Evolutionary conservation across 805 yeast genomes (phyloP).

Genomic region (Pichia exigua): DNA sequence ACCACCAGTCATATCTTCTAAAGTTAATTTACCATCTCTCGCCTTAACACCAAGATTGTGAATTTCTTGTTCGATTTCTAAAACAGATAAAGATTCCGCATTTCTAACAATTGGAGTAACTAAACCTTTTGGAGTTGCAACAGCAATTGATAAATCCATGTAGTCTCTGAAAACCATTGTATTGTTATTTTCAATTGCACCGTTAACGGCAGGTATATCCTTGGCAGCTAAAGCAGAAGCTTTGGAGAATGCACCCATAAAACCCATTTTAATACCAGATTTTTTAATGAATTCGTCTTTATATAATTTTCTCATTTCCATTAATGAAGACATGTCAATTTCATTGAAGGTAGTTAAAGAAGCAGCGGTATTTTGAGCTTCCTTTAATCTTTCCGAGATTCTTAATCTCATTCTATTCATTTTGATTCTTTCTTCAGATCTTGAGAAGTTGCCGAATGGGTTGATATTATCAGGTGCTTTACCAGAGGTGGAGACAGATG

Average conservation of each 20-base stretch:
- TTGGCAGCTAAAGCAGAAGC: slow-evolving; percentile 90
- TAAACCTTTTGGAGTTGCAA: slow-evolving; percentile 98
- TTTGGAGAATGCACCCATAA: slow-evolving; percentile 97
- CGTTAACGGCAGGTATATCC: slow-evolving; percentile 92
- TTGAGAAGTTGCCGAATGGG: slow-evolving; percentile 50
- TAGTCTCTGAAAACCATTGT: slow-evolving; percentile 95
- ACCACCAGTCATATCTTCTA: slow-evolving; percentile 99
- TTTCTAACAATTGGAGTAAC: slow-evolving; percentile 98
- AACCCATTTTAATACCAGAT: slow-evolving; percentile 91
- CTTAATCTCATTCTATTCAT: slow-evolving; percentile 99
- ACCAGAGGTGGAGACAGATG: slow-evolving; percentile 15
- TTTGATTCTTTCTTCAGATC: slow-evolving; percentile 86
- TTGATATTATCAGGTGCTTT: slow-evolving; percentile 23
- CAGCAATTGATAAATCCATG: slow-evolving; percentile 93
- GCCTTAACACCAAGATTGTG: slow-evolving; percentile 80
- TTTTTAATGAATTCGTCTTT: slow-evolving; percentile 94
- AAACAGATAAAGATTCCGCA: slow-evolving; percentile 81
- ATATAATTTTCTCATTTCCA: slow-evolving; percentile 93
- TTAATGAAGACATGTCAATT: slow-evolving; percentile 87
- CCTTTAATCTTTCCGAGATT: slow-evolving; percentile 98
- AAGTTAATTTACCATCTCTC: slow-evolving; percentile 90
- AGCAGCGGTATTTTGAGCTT: slow-evolving; percentile 98
- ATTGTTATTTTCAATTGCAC: slow-evolving; percentile 85
- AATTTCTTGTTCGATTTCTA: slow-evolving; percentile 88
- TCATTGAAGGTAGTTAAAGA: slow-evolving; percentile 97